phyloP scores from a whole-genome alignment of 805 yeast genomes.

The Yamadazyma akitaensis region DNA sequence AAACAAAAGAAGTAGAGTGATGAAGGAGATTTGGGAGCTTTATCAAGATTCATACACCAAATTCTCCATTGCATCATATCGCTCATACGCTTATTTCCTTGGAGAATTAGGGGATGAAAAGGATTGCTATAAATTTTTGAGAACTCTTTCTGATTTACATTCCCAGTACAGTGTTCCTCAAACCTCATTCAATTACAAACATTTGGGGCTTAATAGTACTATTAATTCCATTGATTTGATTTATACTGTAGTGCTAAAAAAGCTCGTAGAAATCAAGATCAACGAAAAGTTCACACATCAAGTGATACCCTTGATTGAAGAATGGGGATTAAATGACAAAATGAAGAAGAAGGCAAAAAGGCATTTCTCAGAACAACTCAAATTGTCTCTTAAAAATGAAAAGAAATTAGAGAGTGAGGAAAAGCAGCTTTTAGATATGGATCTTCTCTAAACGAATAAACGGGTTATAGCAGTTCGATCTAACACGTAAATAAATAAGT shows the following conservation, averaged over 20 bases:
- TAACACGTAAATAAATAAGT: conserved; percentile 10
- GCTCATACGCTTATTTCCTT: conserved; percentile 21
- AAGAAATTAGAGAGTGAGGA: not conserved
- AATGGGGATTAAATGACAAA: conserved; percentile 32
- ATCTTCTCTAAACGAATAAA: not conserved
- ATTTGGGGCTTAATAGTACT: conserved; percentile 7
- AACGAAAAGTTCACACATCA: conserved; percentile 25
- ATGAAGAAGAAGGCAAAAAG: conserved; percentile 24
- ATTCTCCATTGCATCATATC: conserved; percentile 24
- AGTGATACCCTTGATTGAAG: conserved; percentile 25
- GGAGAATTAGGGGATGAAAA: conserved; percentile 21
- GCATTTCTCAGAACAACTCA: conserved; percentile 5
- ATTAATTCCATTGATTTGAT: conserved; percentile 15
- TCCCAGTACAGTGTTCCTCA: conserved; percentile 11
- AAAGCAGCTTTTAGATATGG: not conserved
- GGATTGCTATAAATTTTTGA: conserved; percentile 21
- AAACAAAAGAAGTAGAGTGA: conserved; percentile 22
- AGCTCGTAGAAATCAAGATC: conserved; percentile 28
- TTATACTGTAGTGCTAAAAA: conserved; percentile 21
- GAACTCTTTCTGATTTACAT: conserved; percentile 14
- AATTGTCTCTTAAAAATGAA: conserved; percentile 10
- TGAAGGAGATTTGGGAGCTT: conserved; percentile 35
- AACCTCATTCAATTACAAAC: conserved; percentile 18
- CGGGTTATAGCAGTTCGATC: not conserved
- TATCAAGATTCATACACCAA: conserved; percentile 20